Percentiles rank a stretch among this genome's conserved stretches.
These are phyloP conservation scores for Musa balbisiana DNA, from an alignment of 202 grass and related monocot species.

Conservation along the genomic window DNA sequence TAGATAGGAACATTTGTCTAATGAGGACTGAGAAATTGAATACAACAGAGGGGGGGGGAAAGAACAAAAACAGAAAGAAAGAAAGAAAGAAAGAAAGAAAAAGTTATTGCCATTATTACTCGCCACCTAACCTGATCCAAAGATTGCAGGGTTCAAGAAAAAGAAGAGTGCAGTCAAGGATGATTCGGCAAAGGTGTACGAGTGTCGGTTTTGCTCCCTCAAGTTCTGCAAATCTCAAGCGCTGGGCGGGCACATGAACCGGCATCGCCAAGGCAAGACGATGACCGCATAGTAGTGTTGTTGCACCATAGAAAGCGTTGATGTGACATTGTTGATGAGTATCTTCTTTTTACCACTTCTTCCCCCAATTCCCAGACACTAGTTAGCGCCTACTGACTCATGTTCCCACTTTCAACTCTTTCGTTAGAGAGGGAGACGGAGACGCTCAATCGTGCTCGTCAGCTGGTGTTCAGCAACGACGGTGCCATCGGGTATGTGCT, in stretches of 20 bases:
- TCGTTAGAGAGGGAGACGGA: slow-evolving; percentile 89
- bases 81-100: too few species aligned
- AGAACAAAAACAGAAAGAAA: background rate
- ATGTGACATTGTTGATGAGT: too few species aligned
- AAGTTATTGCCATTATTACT: too few species aligned
- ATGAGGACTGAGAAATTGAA: background rate
- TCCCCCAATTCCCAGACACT: background rate
- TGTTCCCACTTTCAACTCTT: background rate
- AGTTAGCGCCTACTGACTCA: background rate
- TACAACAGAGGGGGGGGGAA: background rate
- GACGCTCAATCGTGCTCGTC: slow-evolving; percentile 85
- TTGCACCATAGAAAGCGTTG: background rate
- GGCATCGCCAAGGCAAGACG: slow-evolving; percentile 79
- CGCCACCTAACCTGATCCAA: background rate
- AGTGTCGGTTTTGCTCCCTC: slow-evolving; percentile 93
- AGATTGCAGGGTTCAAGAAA: slow-evolving; percentile 56
- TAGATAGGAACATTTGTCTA: background rate
- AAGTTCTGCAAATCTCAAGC: slow-evolving; percentile 98
- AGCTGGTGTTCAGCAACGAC: slow-evolving; percentile 95
- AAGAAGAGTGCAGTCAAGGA: slow-evolving; percentile 60
- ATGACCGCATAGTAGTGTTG: background rate
- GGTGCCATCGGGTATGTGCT: slow-evolving; percentile 47
- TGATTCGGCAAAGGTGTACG: slow-evolving; percentile 61
- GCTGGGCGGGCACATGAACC: slow-evolving; percentile 94
- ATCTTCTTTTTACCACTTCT: background rate